Percentiles rank a stretch among this genome's conserved stretches.
phyloP scores from a whole-genome alignment of 345 rosid species.

The Hypericum perforatum region DNA sequence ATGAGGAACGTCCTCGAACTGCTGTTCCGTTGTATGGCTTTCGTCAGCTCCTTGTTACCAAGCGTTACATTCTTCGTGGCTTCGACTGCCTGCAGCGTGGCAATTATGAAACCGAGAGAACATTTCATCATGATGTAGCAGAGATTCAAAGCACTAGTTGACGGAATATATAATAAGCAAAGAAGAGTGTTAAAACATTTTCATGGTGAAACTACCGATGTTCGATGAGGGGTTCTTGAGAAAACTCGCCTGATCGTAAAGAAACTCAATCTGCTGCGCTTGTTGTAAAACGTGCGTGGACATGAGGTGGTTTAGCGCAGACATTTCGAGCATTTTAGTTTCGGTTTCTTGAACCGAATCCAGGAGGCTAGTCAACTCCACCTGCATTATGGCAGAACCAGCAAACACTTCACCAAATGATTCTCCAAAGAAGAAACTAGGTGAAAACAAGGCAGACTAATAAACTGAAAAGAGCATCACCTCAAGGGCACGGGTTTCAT shows the following conservation, averaged over 20 bases:
- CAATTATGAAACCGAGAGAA: constrained; percentile 2
- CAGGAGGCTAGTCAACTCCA: constrained; percentile 70
- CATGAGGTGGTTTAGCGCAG: constrained; percentile 89
- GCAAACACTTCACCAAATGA: constrained; percentile 10
- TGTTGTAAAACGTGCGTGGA: constrained; percentile 93
- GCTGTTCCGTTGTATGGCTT: constrained; percentile 70
- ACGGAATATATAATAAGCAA: background rate
- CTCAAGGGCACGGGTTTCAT: constrained; percentile 92
- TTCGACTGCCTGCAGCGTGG: constrained; percentile 59
- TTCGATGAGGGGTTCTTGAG: too few species aligned
- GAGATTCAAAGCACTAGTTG: background rate
- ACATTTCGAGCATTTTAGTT: constrained; percentile 98
- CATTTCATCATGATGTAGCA: background rate
- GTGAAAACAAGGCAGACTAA: background rate
- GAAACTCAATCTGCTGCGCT: constrained; percentile 78
- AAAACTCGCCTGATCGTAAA: constrained; percentile 69
- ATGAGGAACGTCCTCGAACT: constrained; percentile 86
- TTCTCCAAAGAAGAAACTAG: constrained; percentile 1
- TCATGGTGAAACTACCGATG: too few species aligned
- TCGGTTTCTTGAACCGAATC: constrained; percentile 85
- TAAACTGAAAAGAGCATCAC: constrained; percentile 23
- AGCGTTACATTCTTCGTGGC: constrained; percentile 82
- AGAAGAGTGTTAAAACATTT: too few species aligned
- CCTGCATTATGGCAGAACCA: constrained; percentile 35
- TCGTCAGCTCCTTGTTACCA: constrained; percentile 78